Base-by-base conservation (phyloP, 345 rosid species). In the Brassica rapa region DNA sequence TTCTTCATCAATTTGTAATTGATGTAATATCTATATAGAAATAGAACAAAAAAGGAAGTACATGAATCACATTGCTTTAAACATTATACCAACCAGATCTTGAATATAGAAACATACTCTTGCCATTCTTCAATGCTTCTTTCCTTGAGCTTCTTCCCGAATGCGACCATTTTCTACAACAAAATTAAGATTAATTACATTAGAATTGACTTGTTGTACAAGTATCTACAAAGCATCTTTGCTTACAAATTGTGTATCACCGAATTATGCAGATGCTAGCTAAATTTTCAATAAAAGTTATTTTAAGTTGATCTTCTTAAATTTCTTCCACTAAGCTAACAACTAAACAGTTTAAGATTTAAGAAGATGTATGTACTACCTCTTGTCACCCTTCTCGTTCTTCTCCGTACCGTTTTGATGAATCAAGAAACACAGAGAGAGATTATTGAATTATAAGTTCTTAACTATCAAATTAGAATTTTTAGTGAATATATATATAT, bases 1-100 rank as follows among this genome's bases (percentile, higher is more conserved):
- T 94, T 92, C 87, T 94, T 94, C 98, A 94, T 94, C 75, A 91
- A 80, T 71, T 94, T 94, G 74, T 94, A 94, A 79, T 91, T 94
- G 61, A 94, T 94, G 79, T 94, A 92, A 79, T 87, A 92, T 64
- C 98, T 92, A 84, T 19, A 69, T 4, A 15, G 64, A 6, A 5
- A 51, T 14, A 51, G 19, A 53, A 14, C 15, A 12, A 21, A 49
- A 66, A 6, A 37, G 4, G 4, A 51, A 4, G 16, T 4, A 25
- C 8, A 68, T 51, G 24, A 68, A 29, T 62, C 62, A 43, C 68
- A 78, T 55, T 39, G n/a, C 21, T 30, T 57, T 61, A 55, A 70
- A 62, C 53, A 23, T 27, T 0, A 19, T 25, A 19, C 21, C 9
- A 74, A 37, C 1, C 39, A 70, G 35, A 68, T 67, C 8, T 67